Base-by-base conservation (phyloP, 2,329 filamentous ascomycete species). In the Clonostachys rhizophaga region DNA sequence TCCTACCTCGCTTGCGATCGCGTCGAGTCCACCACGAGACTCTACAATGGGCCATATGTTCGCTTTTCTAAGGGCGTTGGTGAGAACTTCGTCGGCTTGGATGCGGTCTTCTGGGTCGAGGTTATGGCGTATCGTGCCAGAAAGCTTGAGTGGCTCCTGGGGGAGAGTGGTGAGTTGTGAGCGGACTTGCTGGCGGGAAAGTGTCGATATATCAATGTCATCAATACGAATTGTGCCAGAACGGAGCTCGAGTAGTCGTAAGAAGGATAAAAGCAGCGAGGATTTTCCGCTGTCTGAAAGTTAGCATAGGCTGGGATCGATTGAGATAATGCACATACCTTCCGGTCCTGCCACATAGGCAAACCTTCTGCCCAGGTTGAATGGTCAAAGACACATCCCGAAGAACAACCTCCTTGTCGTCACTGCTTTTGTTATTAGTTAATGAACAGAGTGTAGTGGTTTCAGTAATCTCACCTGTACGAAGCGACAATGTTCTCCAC, bases 321-420 rank as follows among this genome's bases (percentile, higher is more conserved):
- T 30, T 10, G 9, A 30, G 4, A 30, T 10, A 20, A 35, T 35
- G 7, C 14, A 46, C 43, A 44, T 49, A 51, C 48, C 52, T 55
- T 20, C 76, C 76, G 6, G 71, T 77, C 1, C 75, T 71, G 3
- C 77, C 77, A 45, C 73, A 75, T 6, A 79, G 63, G 6, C 68
- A 75, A 5, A 80, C 61, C 36, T 58, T 65, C 40, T 61, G 51
- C 2, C 63, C 63, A 3, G 58, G 47, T 5, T 53, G 36, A 8
- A 66, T 59, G 1, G 43, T 45, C 1, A 67, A 42, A 2, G 50
- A 49, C 11, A 65, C 37, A 14, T 56, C 45, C 13, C 50, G n/a
- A 7, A 64, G 50, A 6, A 52, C 56, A 4, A 30, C 35, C 14
- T 42, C 44, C 12, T 39, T 74, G 76, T 49, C 73, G 64, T 0